A percentile compares a stretch with the other conserved stretches of the same genome.
Conservation (phyloP, 805 yeast species). For the Candida odintsovae region DNA sequence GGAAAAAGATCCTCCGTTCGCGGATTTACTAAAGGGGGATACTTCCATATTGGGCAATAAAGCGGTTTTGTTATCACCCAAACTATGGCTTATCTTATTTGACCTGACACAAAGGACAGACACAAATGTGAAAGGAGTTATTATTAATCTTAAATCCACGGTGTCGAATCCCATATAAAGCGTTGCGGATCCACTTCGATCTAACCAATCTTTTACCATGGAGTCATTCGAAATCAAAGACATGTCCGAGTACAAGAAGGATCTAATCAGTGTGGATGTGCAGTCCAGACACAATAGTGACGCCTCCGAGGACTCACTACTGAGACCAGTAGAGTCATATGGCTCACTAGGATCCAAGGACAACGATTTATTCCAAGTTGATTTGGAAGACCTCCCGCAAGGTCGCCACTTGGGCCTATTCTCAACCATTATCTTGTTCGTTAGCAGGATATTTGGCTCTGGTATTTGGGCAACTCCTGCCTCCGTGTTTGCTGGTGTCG, state of each 20-base stretch:
- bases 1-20: not conserved
- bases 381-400: conserved; percentile 41
- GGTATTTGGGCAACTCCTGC: conserved; percentile 75
- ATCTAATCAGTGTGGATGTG: conserved; percentile 8
- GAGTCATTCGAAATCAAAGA: not conserved
- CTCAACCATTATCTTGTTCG: conserved; percentile 57
- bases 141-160: not conserved
- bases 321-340: not conserved
- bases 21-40: not conserved
- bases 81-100: not conserved
- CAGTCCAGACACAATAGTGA: conserved; percentile 17
- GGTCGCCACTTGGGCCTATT: conserved; percentile 70
- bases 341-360: not conserved
- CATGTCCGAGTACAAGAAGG: conserved; percentile 5
- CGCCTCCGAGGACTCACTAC: conserved; percentile 8
- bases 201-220: not conserved
- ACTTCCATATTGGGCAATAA: not conserved
- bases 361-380: conserved; percentile 4
- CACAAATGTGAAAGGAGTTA: not conserved
- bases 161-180: not conserved
- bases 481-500: conserved; percentile 57
- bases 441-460: conserved; percentile 69
- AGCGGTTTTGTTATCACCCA: not conserved
- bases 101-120: not conserved
- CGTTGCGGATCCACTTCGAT: not conserved